Percentiles rank a stretch among this genome's conserved stretches.
phyloP scores from a whole-genome alignment of 2,329 filamentous ascomycete genomes.

The Phialophora verrucosa region DNA sequence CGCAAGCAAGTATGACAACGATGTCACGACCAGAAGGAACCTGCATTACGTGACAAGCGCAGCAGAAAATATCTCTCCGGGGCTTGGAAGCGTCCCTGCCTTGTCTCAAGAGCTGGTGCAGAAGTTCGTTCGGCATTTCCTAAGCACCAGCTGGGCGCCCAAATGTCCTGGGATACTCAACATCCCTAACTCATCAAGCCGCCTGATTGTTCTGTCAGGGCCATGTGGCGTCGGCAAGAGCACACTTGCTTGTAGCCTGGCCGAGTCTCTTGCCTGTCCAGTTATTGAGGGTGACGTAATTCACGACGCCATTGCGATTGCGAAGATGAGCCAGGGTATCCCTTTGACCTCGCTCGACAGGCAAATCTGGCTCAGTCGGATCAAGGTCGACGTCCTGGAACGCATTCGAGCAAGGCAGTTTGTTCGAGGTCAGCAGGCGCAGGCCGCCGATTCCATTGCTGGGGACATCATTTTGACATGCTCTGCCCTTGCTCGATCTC shows the following conservation, averaged over 20 bases:
- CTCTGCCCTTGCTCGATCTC: background rate
- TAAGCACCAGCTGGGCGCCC: conserved; percentile 25
- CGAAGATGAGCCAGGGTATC: background rate
- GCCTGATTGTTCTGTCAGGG: background rate
- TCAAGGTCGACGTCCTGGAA: background rate
- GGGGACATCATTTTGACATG: background rate
- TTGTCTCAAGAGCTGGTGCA: conserved; percentile 28
- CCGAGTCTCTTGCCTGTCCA: background rate
- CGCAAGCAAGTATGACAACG: conserved; percentile 58
- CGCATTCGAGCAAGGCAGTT: background rate
- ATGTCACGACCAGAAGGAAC: conserved; percentile 46
- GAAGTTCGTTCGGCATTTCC: conserved; percentile 40
- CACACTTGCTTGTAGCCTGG: background rate
- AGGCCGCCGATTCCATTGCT: background rate
- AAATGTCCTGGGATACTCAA: background rate
- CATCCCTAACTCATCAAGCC: background rate
- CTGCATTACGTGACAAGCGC: conserved; percentile 49
- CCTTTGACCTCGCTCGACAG: background rate
- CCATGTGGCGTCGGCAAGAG: background rate
- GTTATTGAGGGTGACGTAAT: background rate
- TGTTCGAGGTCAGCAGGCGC: background rate
- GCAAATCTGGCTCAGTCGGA: background rate
- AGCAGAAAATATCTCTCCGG: conserved; percentile 44
- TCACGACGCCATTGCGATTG: background rate
- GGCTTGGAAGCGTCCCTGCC: conserved; percentile 45